Percentiles rank a stretch among this genome's conserved stretches.
Evolutionary conservation across 176 grass and related monocot species (phyloP).

Genomic region (Cocos nucifera): DNA sequence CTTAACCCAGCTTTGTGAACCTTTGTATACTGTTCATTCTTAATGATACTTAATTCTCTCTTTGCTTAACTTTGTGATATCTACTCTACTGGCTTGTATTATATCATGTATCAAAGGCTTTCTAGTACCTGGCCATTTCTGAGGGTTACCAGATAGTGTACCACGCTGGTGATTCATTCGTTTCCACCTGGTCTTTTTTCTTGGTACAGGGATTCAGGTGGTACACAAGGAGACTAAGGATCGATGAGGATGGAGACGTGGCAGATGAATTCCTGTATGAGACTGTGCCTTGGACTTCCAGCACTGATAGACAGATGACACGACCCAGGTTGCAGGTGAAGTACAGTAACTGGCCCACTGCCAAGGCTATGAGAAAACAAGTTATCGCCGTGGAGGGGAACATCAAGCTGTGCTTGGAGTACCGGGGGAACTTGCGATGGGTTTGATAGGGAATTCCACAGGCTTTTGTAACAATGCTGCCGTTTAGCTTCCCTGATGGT

Average conservation of each 20-base stretch:
- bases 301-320: not conserved
- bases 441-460: conserved; percentile 28
- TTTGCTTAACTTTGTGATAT: no score
- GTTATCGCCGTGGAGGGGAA: conserved; percentile 45
- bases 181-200: not conserved
- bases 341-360: conserved; percentile 48
- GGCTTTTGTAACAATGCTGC: no score
- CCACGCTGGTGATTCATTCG: no score
- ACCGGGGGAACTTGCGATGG: conserved; percentile 47
- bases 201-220: conserved; percentile 74
- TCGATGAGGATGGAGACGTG: conserved; percentile 86
- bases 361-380: conserved; percentile 55
- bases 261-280: conserved; percentile 85
- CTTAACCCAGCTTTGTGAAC: no score
- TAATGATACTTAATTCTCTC: no score
- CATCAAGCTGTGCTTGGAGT: conserved; percentile 54
- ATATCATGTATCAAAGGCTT: no score
- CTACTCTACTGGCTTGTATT: no score
- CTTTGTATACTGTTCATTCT: no score
- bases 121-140: no score
- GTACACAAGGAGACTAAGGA: conserved; percentile 76
- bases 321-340: conserved; percentile 52
- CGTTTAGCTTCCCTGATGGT: no score
- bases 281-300: conserved; percentile 20
- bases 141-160: no score